Evolutionary conservation across 257 asterid genomes (phyloP).

Genomic region (Jaltomata sinuosa): DNA sequence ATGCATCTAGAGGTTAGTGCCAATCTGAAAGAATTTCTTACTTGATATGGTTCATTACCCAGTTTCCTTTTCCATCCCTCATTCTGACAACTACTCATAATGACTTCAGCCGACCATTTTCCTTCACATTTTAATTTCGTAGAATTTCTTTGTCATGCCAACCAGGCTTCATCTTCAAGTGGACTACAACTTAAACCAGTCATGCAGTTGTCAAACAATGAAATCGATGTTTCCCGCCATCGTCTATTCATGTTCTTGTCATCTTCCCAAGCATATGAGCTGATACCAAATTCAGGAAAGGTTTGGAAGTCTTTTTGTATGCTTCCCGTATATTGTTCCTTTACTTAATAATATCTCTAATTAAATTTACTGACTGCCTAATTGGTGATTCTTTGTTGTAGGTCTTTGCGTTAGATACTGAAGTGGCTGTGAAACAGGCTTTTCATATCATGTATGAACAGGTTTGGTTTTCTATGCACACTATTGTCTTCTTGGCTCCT

Average conservation of each 20-base stretch:
- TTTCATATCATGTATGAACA: constrained; percentile 45
- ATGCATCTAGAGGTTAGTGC: constrained; percentile 22
- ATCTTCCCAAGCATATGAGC: constrained; percentile 39
- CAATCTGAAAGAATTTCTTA: not conserved
- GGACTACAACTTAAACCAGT: constrained; percentile 8
- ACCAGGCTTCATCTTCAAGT: constrained; percentile 39
- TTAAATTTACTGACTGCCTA: not conserved
- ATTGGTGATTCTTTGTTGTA: constrained; percentile 12
- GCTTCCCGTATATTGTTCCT: not conserved
- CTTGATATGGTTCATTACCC: not conserved
- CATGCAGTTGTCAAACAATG: constrained; percentile 19
- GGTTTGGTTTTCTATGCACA: constrained; percentile 19
- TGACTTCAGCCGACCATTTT: not conserved
- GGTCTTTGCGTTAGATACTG: constrained; percentile 44
- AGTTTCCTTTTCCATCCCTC: not conserved
- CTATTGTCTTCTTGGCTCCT: not conserved
- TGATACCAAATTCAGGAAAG: constrained; percentile 68
- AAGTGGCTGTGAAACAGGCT: constrained; percentile 47
- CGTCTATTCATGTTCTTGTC: constrained; percentile 39
- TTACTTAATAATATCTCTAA: not conserved
- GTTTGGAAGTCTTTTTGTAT: constrained; percentile 27
- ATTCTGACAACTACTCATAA: not conserved
- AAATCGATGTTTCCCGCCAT: constrained; percentile 34
- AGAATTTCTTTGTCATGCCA: constrained; percentile 3
- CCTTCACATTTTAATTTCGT: not conserved